Base-by-base conservation (phyloP, 2,329 filamentous ascomycete genomes). In the Claviceps capensis region DNA sequence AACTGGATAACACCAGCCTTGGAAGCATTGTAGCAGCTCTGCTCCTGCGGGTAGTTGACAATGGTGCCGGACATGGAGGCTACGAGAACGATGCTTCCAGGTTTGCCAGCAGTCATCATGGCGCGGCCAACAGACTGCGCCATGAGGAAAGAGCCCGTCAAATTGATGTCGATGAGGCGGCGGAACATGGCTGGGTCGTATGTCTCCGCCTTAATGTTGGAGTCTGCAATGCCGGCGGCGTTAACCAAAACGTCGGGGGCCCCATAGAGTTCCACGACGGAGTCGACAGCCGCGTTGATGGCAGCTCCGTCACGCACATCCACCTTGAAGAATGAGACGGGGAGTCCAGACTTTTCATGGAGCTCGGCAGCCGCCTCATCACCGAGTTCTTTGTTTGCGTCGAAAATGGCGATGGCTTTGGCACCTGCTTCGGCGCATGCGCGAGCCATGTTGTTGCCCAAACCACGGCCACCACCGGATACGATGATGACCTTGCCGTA, bases 41-140 rank as follows among this genome's bases (percentile, higher is more conserved):
- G 86, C 72, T 88, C 83, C 70, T 90, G 86, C 6, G 86, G 86
- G 73, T 83, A 89, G 79, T 91, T 91, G 76, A 89, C 86, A 57
- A 91, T 81, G 70, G 81, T 80, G 58, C 86, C 87, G 48, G 84
- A 88, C 86, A 91, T 89, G 62, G 83, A 87, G 36, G 84, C 85
- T 50, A 89, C 80, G 55, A 88, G 79, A 62, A 90, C 76, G 63
- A 90, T 85, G 62, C 78, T 83, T 43, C 86, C 86, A 13, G 82
- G 80, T 69, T 82, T 82, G 62, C 77, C 75, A 52, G 79, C 77
- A n/a, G 75, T 72, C 69, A 89, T 88, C 83, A 88, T 88, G 60
- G 78, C 72, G 52, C 79, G 79, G 43, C 81, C 83, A 23, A 85
- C 78, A n/a, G 83, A 72, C 69, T 88, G 84, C 17, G 83, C 76